Conservation (phyloP, 2,329 filamentous ascomycete species). For the Penicillium hesseltinei region DNA sequence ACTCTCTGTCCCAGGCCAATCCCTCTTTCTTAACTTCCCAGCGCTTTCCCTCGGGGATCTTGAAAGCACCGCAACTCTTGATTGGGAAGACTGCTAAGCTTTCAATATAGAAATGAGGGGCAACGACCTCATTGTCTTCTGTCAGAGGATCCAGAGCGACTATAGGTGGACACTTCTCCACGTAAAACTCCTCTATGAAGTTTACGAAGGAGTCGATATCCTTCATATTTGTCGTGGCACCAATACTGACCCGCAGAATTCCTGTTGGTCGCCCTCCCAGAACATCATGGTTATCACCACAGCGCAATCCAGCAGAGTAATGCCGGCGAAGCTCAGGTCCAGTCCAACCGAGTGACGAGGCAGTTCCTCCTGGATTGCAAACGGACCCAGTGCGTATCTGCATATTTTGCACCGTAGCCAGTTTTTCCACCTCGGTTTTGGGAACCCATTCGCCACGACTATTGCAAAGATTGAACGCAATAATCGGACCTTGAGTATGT, state of each 20-base stretch:
- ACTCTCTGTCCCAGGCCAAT: constrained; percentile 91
- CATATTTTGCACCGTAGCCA: constrained; percentile 73
- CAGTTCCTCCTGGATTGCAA: constrained; percentile 88
- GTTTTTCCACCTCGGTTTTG: constrained; percentile 81
- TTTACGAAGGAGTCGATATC: constrained; percentile 71
- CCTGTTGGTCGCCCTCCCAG: constrained; percentile 84
- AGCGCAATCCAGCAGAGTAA: constrained; percentile 80
- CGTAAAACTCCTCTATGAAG: constrained; percentile 71
- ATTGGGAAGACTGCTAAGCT: constrained; percentile 79
- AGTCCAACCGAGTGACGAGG: constrained; percentile 67
- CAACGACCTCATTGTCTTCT: constrained; percentile 13
- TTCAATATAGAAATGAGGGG: constrained; percentile 54
- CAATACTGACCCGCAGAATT: constrained; percentile 78
- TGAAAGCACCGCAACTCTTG: constrained; percentile 85
- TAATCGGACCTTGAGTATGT: constrained; percentile 64
- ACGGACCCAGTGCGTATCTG: constrained; percentile 85
- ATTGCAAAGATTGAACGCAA: constrained; percentile 80
- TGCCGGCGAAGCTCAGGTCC: constrained; percentile 82
- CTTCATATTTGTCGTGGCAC: constrained; percentile 77
- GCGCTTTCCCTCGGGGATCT: constrained; percentile 58
- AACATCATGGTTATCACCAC: constrained; percentile 78
- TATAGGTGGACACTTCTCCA: constrained; percentile 34
- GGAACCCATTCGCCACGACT: constrained; percentile 71
- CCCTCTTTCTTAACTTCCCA: constrained; percentile 85
- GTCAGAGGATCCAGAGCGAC: constrained; percentile 18